A percentile compares a stretch with the other conserved stretches of the same genome.
Evolutionary conservation across 1,139 yeast genomes (phyloP).

Genomic region (Candida frijolesensis): DNA sequence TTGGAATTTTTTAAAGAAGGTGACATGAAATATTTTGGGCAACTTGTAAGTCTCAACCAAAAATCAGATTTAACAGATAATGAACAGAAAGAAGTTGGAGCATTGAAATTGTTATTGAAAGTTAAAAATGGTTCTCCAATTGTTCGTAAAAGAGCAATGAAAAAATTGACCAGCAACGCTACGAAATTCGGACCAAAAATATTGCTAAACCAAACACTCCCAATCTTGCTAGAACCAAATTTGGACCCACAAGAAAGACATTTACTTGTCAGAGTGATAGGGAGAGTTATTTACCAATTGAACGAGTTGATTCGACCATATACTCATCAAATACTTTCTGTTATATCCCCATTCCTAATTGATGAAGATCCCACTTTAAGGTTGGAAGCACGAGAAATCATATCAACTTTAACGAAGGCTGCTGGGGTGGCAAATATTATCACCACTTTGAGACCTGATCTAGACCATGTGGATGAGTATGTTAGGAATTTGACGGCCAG

Average conservation of each 20-base stretch:
- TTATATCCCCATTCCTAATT: conserved; percentile 75
- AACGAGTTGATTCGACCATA: conserved; percentile 71
- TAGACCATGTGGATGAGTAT: conserved; percentile 82
- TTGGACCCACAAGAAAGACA: conserved; percentile 87
- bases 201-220: conserved; percentile 69
- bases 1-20: conserved; percentile 69
- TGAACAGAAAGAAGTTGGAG: conserved; percentile 61
- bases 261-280: conserved; percentile 72
- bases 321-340: conserved; percentile 71
- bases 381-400: conserved; percentile 77
- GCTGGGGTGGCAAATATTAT: conserved; percentile 84
- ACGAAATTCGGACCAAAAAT: conserved; percentile 67
- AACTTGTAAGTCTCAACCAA: conserved; percentile 45
- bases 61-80: conserved; percentile 41
- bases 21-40: conserved; percentile 74
- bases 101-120: conserved; percentile 64
- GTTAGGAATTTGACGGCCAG: conserved; percentile 78
- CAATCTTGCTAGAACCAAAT: conserved; percentile 70
- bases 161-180: conserved; percentile 68
- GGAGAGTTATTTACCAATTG: conserved; percentile 65
- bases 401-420: conserved; percentile 73
- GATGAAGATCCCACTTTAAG: conserved; percentile 79
- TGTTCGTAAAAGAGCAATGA: conserved; percentile 68
- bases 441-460: conserved; percentile 75
- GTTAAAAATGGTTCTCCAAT: conserved; percentile 78